These are phyloP conservation scores for Lentinula raphanica DNA, from an alignment of 768 basidiomycete genomes.

Conservation along the genomic window DNA sequence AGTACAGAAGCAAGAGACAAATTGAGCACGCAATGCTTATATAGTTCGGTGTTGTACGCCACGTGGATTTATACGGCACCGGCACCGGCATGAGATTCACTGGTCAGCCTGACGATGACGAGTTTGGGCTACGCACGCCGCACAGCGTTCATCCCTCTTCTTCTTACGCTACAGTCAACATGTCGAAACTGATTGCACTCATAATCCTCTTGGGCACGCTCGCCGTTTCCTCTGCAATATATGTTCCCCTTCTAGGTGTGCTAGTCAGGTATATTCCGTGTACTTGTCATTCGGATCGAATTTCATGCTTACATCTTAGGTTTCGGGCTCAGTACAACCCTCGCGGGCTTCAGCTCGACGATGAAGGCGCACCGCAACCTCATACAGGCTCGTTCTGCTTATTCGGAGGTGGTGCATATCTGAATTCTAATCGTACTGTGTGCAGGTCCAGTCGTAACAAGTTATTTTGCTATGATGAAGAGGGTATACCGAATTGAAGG, in stretches of 20 bases:
- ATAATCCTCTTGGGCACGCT: constrained; percentile 41
- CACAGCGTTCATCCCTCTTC: too few relatives aligned
- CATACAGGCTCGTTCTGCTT: constrained; percentile 46
- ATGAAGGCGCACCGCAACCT: constrained; percentile 69
- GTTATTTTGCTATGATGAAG: constrained; percentile 67
- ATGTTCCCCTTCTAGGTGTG: constrained; percentile 61
- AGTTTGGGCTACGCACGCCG: too few relatives aligned
- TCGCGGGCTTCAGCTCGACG: constrained; percentile 74
- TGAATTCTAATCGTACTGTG: not conserved
- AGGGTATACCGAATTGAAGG: constrained; percentile 77
- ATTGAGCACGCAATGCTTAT: not conserved
- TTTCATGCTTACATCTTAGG: not conserved
- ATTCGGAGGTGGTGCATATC: not conserved
- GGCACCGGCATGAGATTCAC: too few relatives aligned
- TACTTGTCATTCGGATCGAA: not conserved
- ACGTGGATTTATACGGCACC: not conserved
- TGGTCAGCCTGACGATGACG: too few relatives aligned
- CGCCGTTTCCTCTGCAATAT: constrained; percentile 47
- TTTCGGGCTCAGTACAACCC: constrained; percentile 73
- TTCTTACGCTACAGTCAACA: constrained; percentile 13
- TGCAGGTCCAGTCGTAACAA: not conserved
- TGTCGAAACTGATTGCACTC: constrained; percentile 31
- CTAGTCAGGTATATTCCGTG: constrained; percentile 51
- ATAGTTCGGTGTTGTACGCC: not conserved
- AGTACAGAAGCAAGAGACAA: not conserved